Evolutionary conservation across 2,329 filamentous ascomycete species (phyloP), one percentile per base, ranked within the genome.

Genomic region (Exophiala viscosa): DNA sequence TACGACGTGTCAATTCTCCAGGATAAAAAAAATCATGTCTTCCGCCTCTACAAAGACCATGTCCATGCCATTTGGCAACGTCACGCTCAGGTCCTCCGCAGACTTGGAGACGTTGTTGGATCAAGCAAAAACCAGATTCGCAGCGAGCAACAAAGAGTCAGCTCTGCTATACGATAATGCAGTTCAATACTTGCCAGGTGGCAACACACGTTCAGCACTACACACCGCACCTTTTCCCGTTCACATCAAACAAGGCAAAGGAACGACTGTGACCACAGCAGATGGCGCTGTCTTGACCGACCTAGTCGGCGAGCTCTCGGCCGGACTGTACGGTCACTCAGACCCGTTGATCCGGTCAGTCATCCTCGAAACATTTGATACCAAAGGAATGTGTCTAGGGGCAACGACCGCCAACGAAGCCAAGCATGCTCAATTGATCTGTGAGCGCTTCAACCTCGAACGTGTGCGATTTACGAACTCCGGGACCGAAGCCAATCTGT

Each of bases 281-380:
- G 67, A 69, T 41, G 60, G 57, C 13, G 35, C 55, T 9, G 55
- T 49, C 41, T 85, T 84, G 62, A 70, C 75, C 9, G 83, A 87
- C 60, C 71, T 87, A 5, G 70, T 83, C 1, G 77, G 78, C 32
- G 84, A 87, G 64, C 81, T 81, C 60, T 81, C 81, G 0, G 84
- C 84, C 1, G 83, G 80, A 2, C 71, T 87, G 9, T 86, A 80
- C 61, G 84, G 85, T 0, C 84, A 88, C 66, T 83, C 80, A 0
- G 73, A 85, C 48, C 76, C 78, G 0, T 58, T 70, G 2, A 79
- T 88, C 48, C 64, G 72, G 1, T 60, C 68, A 0, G 73, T 82
- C 0, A 69, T 86, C 28, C 14, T 48, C 17, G 58, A 70, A 5
- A 70, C 76, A 1, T 62, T 82, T 3, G 62, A 71, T 2, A 61